Evolutionary conservation across 2,329 filamentous ascomycete genomes (phyloP).

Genomic region (Paraphaeosphaeria sporulosa): DNA sequence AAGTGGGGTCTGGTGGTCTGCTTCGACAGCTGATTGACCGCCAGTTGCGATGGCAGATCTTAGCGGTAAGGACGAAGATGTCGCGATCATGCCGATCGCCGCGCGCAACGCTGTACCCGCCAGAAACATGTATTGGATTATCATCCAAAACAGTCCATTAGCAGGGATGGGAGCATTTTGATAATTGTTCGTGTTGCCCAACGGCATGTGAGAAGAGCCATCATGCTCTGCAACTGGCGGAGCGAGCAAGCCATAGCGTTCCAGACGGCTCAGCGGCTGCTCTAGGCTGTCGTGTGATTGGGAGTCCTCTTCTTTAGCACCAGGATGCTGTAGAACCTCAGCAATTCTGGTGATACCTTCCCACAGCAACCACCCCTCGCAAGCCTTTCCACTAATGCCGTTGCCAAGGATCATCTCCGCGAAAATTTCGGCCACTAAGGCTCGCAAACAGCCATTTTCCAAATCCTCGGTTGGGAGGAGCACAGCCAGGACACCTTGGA

Average conservation of each 20-base stretch:
- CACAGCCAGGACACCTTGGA: constrained; percentile 80
- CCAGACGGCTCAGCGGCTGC: constrained; percentile 55
- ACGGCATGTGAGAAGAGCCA: constrained; percentile 25
- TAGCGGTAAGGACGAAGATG: constrained; percentile 71
- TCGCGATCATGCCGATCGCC: constrained; percentile 68
- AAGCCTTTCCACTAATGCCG: constrained; percentile 78
- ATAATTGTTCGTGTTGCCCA: constrained; percentile 28
- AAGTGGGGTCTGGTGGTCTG: constrained; percentile 40
- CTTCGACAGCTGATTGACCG: constrained; percentile 40
- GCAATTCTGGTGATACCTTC: constrained; percentile 79
- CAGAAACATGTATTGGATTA: constrained; percentile 59
- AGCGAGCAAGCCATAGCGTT: constrained; percentile 64
- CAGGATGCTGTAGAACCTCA: constrained; percentile 53
- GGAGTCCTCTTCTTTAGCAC: constrained; percentile 35
- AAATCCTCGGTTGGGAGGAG: constrained; percentile 92
- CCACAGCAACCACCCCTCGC: constrained; percentile 89
- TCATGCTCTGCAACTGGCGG: constrained; percentile 38
- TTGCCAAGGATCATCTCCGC: constrained; percentile 90
- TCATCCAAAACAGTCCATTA: constrained; percentile 60
- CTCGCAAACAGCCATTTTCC: constrained; percentile 83
- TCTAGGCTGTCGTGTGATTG: constrained; percentile 37
- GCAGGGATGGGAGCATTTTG: constrained; percentile 27
- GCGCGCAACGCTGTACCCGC: constrained; percentile 71
- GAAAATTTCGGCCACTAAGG: constrained; percentile 85
- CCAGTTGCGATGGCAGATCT: constrained; percentile 50